phyloP scores from a whole-genome alignment of 2,329 filamentous ascomycete genomes.

The Sporothrix curviconia region DNA sequence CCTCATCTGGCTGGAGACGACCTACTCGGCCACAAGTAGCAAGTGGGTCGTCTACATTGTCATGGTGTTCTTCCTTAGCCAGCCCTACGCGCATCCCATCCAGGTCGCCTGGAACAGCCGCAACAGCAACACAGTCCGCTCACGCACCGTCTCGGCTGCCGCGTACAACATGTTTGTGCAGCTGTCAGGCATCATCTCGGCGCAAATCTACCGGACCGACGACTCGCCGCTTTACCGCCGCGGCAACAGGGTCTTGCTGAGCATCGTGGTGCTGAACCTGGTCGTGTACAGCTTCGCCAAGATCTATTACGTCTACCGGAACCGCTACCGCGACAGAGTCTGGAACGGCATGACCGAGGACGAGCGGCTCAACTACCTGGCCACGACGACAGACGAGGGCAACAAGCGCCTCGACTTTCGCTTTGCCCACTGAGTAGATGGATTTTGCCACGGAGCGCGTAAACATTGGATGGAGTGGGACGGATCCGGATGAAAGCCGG shows the following conservation, averaged over 20 bases:
- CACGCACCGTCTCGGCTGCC: conserved; percentile 53
- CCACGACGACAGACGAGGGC: conserved; percentile 35
- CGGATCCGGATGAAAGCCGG: no score
- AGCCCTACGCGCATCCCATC: conserved; percentile 38
- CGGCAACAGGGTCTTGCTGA: conserved; percentile 36
- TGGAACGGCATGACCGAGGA: conserved; percentile 45
- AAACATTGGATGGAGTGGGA: no score
- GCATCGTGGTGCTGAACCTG: conserved; percentile 32
- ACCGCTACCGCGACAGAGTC: conserved; percentile 37
- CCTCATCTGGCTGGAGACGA: conserved; percentile 28
- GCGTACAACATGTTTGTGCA: conserved; percentile 54
- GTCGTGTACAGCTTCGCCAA: conserved; percentile 25
- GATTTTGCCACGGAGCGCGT: no score
- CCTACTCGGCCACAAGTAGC: conserved; percentile 27
- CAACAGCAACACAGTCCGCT: conserved; percentile 56
- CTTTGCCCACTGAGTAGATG: conserved; percentile 26
- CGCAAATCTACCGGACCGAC: conserved; percentile 33
- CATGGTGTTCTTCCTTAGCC: conserved; percentile 38
- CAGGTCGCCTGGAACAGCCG: conserved; percentile 53
- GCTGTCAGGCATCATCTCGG: conserved; percentile 35
- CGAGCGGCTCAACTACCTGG: conserved; percentile 45
- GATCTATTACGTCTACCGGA: conserved; percentile 44
- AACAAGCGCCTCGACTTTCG: conserved; percentile 39
- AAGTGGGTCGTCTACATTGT: conserved; percentile 43
- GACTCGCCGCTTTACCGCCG: conserved; percentile 42